Percentiles rank a stretch among this genome's conserved stretches.
Conservation (phyloP, 192 early-diverging fungal genomes). For the Coemansia aciculifera region DNA sequence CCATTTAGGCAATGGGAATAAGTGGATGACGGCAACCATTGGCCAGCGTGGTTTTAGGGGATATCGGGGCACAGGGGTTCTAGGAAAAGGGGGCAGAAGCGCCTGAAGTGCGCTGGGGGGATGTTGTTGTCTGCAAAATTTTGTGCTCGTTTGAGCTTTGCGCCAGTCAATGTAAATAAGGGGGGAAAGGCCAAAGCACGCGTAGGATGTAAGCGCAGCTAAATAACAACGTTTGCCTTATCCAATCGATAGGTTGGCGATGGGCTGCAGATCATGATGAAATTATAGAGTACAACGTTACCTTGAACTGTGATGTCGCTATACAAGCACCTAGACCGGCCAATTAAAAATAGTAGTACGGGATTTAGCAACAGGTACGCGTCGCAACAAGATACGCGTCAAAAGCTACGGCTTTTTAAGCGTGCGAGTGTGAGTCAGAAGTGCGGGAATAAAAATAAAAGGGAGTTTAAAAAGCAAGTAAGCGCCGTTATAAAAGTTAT, state of each 20-base stretch:
- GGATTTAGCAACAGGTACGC: background rate
- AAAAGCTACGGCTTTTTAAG: background rate
- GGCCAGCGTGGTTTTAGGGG: background rate
- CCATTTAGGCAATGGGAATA: background rate
- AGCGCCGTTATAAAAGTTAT: constrained; percentile 15
- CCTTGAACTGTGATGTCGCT: constrained; percentile 1
- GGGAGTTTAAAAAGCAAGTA: background rate
- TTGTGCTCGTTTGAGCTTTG: background rate
- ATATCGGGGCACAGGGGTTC: background rate
- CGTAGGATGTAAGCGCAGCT: background rate
- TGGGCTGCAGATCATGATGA: background rate
- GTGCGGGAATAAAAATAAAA: constrained; percentile 7
- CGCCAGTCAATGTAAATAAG: background rate
- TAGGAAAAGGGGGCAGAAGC: background rate
- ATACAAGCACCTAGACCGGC: background rate
- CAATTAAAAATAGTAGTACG: background rate
- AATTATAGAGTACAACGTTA: background rate
- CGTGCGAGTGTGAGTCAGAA: background rate
- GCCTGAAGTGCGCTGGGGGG: background rate
- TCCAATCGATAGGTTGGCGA: background rate
- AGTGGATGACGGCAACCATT: background rate
- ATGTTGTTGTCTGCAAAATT: background rate
- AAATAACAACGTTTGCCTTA: background rate
- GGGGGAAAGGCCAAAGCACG: background rate
- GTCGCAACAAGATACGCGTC: background rate